Evolutionary conservation across 2,329 filamentous ascomycete species (phyloP).

Genomic region (Penicillium sclerotiorum): DNA sequence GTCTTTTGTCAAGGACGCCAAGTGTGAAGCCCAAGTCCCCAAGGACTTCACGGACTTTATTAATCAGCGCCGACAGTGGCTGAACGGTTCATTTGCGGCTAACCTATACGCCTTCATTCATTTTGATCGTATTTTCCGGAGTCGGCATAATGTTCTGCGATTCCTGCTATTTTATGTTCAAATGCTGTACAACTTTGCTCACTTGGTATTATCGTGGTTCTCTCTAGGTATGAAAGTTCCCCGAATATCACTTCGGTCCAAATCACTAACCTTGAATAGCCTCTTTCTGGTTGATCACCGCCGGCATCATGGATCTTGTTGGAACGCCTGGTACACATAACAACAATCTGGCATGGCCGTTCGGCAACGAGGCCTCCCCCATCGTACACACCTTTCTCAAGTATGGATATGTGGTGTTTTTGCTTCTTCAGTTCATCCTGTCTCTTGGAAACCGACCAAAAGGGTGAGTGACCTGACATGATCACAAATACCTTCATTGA

Average conservation of each 20-base stretch:
- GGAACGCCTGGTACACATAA: slow-evolving; percentile 64
- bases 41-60: slow-evolving; percentile 9
- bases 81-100: slow-evolving; percentile 16
- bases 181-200: slow-evolving; percentile 11
- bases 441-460: slow-evolving; percentile 94
- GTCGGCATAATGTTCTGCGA: slow-evolving; percentile 10
- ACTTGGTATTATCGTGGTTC: slow-evolving; percentile 11
- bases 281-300: slow-evolving; percentile 96
- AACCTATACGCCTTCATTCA: slow-evolving; percentile 13
- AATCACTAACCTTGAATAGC: slow-evolving; percentile 46
- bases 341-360: slow-evolving; percentile 74
- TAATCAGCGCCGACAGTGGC: slow-evolving; percentile 9
- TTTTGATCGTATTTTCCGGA: slow-evolving; percentile 11
- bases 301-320: slow-evolving; percentile 94
- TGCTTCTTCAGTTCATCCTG: slow-evolving; percentile 91
- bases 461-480: no score
- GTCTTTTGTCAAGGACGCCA: slow-evolving; percentile 13
- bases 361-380: slow-evolving; percentile 80
- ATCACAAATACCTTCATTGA: not conserved
- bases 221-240: slow-evolving; percentile 9
- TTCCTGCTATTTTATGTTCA: slow-evolving; percentile 9
- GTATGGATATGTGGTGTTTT: slow-evolving; percentile 85
- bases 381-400: slow-evolving; percentile 86
- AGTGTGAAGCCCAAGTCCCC: slow-evolving; percentile 12
- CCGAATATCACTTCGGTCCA: not conserved